Evolutionary conservation across 768 basidiomycete genomes (phyloP), one percentile per base, ranked within the genome.

Genomic region (Termitomyces sp.): DNA sequence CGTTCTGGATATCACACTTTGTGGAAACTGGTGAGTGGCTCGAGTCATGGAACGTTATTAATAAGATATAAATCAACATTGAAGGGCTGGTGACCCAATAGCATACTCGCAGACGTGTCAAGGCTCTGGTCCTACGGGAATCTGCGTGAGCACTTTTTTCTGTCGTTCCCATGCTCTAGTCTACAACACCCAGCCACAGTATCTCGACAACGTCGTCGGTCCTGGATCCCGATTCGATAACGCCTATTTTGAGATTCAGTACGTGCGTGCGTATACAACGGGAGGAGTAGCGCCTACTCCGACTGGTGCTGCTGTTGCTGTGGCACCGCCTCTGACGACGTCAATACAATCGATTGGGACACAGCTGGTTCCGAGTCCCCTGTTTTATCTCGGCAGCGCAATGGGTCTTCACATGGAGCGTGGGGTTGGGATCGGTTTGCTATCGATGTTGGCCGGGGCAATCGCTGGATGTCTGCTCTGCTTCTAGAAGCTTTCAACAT

Each of bases 231-330:
- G 69, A 52, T 79, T 72, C 61, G 66, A 74, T 61, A 62, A 72
- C 32, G 78, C 79, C 3, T 85, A 80, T 68, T 90, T 88, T 61
- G 85, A 88, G 66, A 74, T 90, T 62, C 74, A 76, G 51, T 83
- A 83, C 58, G 69, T 90, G 30, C 82, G 83, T 17, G 67, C 70
- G 7, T 71, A 69, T 43, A 66, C 64, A 28, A 81, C 75, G 0
- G 66, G 65, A 2, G 67, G 64, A 2, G 11, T 55, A 22, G 62
- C 58, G 7, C 67, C 67, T 3, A 65, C 62, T n/a, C 66, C 66
- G 3, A 66, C 67, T 2, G 64, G 65, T 15, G 49, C 63, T n/a
- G 56, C 62, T 5, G 42, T 61, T 30, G 59, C 55, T 7, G 42
- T 62, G 12, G 43, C 61, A 8, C 43, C 60, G 10, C 38, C 52